These are phyloP conservation scores for Kernera saxatilis DNA, from an alignment of 345 rosid genomes.

Conservation along the genomic window DNA sequence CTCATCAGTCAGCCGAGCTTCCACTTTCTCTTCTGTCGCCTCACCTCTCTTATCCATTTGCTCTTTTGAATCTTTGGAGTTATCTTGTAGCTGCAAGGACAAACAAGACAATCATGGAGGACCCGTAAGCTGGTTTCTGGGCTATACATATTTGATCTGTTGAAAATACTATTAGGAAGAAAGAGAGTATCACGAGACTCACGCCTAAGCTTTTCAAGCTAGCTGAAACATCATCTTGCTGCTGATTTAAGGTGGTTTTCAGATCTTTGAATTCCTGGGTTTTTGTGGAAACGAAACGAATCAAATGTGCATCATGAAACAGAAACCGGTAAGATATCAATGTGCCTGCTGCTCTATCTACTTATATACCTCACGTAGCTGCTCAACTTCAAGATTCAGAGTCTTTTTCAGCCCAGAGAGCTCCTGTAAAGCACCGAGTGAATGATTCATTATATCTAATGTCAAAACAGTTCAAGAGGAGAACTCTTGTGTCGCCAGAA, in stretches of 20 bases:
- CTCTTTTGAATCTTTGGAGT: slow-evolving; percentile 37
- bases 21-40: slow-evolving; percentile 32
- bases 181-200: background rate
- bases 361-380: slow-evolving; percentile 41
- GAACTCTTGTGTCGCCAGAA: background rate
- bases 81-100: slow-evolving; percentile 53
- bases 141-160: background rate
- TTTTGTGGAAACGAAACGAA: background rate
- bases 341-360: background rate
- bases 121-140: background rate
- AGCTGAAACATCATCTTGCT: slow-evolving; percentile 68
- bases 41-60: slow-evolving; percentile 24
- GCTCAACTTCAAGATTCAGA: slow-evolving; percentile 71
- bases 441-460: background rate
- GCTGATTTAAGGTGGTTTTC: slow-evolving; percentile 69
- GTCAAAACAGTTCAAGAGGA: background rate
- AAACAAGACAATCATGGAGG: background rate
- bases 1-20: slow-evolving; percentile 17
- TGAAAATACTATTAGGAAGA: background rate
- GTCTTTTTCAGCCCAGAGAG: slow-evolving; percentile 66
- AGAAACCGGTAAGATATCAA: background rate
- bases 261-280: slow-evolving; percentile 70
- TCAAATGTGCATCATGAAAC: background rate
- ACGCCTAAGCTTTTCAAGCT: slow-evolving; percentile 72
- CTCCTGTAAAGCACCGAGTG: slow-evolving; percentile 44